Evolutionary conservation across 164 flowering plant species (phyloP).

Genomic region (Houttuynia cordata): DNA sequence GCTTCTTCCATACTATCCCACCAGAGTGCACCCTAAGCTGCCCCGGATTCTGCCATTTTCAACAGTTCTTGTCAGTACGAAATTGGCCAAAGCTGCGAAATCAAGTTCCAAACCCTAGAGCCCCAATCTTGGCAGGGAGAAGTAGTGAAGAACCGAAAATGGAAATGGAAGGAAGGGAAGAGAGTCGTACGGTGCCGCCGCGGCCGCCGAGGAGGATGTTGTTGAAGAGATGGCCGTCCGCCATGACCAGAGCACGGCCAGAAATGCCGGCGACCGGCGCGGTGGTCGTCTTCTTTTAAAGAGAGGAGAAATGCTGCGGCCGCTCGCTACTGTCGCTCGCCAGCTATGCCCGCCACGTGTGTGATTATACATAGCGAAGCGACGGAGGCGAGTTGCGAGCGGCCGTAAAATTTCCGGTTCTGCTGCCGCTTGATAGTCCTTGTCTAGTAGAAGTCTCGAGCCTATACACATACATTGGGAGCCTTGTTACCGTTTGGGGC

Average conservation of each 20-base stretch:
- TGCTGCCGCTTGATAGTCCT: too few relatives aligned
- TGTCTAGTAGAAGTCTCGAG: too few relatives aligned
- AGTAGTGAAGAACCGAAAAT: neutral
- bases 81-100: neutral
- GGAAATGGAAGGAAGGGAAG: neutral
- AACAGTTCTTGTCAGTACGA: neutral
- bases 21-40: conserved; percentile 63
- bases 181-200: conserved; percentile 63
- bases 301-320: too few relatives aligned
- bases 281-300: too few relatives aligned
- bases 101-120: conserved; percentile 4
- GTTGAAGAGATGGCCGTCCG: conserved; percentile 72
- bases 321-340: too few relatives aligned
- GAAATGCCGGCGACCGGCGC: too few relatives aligned
- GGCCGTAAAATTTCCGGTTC: too few relatives aligned
- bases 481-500: too few relatives aligned
- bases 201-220: conserved; percentile 83
- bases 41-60: conserved; percentile 63
- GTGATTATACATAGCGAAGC: too few relatives aligned
- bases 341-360: too few relatives aligned
- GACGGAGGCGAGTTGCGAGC: too few relatives aligned
- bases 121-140: neutral
- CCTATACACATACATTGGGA: too few relatives aligned
- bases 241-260: conserved; percentile 29
- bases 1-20: conserved; percentile 83